phyloP scores from a whole-genome alignment of 2,329 filamentous ascomycete genomes.

The Apiospora kogelbergensis region DNA sequence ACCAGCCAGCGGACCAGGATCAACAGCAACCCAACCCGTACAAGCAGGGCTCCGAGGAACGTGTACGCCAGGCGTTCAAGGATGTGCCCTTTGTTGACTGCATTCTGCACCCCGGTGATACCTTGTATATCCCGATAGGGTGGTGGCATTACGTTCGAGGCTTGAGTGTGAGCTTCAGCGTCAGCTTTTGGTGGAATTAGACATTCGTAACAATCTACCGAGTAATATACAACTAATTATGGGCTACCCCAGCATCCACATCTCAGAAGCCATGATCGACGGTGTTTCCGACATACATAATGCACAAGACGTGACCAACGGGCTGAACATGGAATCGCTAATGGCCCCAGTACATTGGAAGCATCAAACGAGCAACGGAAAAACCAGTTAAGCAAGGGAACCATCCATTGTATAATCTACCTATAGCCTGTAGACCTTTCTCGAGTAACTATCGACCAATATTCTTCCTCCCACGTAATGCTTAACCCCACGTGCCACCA shows the following conservation, averaged over 20 bases:
- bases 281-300: no score
- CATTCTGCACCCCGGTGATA: conserved; percentile 78
- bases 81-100: conserved; percentile 70
- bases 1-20: conserved; percentile 30
- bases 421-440: no score
- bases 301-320: no score
- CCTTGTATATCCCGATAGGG: conserved; percentile 84
- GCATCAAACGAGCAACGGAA: background rate
- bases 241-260: no score
- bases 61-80: conserved; percentile 43
- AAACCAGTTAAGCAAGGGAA: background rate
- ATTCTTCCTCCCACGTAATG: no score
- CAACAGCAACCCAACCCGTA: background rate
- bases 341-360: background rate
- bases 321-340: background rate
- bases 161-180: conserved; percentile 83
- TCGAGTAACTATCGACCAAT: background rate
- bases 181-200: conserved; percentile 93
- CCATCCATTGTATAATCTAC: background rate
- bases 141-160: conserved; percentile 99
- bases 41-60: conserved; percentile 21
- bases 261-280: no score
- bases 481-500: conserved; percentile 84
- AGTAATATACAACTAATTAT: no score
- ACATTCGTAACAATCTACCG: no score